Percentiles rank a stretch among this genome's conserved stretches.
Conservation (phyloP, 176 grass and related monocot species). For the Microstegium vimineum region DNA sequence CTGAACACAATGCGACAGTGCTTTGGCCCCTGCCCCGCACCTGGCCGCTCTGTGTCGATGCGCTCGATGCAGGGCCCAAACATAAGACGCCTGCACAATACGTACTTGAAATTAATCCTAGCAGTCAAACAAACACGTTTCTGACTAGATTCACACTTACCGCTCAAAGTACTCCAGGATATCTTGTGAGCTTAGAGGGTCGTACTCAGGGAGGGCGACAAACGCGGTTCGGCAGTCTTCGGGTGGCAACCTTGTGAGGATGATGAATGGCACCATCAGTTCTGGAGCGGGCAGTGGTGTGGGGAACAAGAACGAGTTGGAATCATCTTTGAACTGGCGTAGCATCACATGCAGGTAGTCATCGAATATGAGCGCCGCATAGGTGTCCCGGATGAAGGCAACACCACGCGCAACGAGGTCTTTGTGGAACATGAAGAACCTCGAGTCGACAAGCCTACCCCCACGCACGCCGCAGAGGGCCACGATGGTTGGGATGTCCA, state of each 20-base stretch:
- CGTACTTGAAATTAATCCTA: neutral
- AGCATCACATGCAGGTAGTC: neutral
- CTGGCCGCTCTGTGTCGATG: neutral
- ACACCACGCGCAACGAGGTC: neutral
- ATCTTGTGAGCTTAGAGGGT: neutral
- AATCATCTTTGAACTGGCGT: neutral
- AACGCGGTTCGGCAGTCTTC: conserved; percentile 10
- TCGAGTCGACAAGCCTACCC: neutral
- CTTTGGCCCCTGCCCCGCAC: neutral
- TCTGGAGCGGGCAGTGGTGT: neutral
- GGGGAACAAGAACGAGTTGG: neutral
- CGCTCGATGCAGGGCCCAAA: neutral
- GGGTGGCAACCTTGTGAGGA: neutral
- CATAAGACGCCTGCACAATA: neutral
- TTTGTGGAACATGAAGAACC: conserved; percentile 31
- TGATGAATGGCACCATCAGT: neutral
- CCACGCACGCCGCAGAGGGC: neutral
- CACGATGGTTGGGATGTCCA: neutral
- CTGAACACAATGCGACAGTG: conserved; percentile 12
- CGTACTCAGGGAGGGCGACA: neutral
- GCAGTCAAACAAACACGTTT: neutral
- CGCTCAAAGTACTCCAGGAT: neutral
- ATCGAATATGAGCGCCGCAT: neutral
- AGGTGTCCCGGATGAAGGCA: neutral
- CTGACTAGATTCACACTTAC: neutral